Base-by-base conservation (phyloP, 306 rosid genomes). In the Sphenostylis stenocarpa region DNA sequence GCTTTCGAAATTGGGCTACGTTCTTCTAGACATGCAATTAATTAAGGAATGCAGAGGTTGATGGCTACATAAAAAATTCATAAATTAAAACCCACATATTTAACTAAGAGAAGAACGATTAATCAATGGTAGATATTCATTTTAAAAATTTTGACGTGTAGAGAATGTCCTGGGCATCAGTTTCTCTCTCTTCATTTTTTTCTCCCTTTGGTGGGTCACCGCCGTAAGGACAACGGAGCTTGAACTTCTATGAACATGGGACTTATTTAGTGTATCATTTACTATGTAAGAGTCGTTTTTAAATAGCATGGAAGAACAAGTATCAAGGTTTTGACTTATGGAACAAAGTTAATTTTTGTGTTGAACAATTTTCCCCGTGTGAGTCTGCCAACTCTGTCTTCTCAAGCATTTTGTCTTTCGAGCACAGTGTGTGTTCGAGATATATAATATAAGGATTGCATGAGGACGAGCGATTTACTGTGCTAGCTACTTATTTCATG, bases 171-270 rank as follows among this genome's bases (percentile, higher is more conserved):
- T 17, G 28, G 70, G 47, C 60, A 67, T 49, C 34, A 13, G 47
- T 52, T 53, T 48, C 11, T 57, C 43, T 53, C 62, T 67, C 51
- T 43, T 28, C 6, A 4, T 24, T 38, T 28, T 60, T 52, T 23
- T 12, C 9, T 28, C 16, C 1, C 33, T 67, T 13, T 34, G 57
- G 72, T 52, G 80, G 78, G 81, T 47, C 73, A 74, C 49, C 83
- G 92, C 90, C 98, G 98, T 91, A 77, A 80, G 87, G 73, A 86
- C 87, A 77, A 91, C 96, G 97, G 88, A 78, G 88, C 71, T 75
- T 83, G 77, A 87, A 86, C 56, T 85, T 83, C 82, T 60, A 83
- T 72, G 80, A 60, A 48, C 20, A 60, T 71, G 70, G 62, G 65
- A 60, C 49, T 81, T 72, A 62, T 69, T 73, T 63, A 71, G 58